phyloP scores from a whole-genome alignment of 768 basidiomycete species.

The Suillus alpinus region DNA sequence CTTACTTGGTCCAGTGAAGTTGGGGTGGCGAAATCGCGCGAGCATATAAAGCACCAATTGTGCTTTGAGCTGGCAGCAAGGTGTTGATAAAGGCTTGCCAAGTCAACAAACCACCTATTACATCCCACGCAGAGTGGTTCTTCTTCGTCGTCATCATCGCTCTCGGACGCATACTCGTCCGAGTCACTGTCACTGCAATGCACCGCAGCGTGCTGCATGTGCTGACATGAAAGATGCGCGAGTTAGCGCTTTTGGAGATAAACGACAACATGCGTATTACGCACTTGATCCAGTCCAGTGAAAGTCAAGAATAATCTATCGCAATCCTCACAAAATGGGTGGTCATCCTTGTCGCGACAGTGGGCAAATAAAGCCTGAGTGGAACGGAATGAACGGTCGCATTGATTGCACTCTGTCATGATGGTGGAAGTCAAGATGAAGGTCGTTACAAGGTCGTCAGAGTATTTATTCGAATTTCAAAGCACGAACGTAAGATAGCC shows the following conservation, averaged over 20 bases:
- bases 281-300: slow-evolving; percentile 13
- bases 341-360: slow-evolving; percentile 16
- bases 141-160: slow-evolving; percentile 9
- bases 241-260: neutral
- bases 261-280: neutral
- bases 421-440: neutral
- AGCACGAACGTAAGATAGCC: neutral
- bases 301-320: slow-evolving; percentile 16
- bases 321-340: slow-evolving; percentile 19
- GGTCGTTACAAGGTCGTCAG: neutral
- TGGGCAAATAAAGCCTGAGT: slow-evolving; percentile 18
- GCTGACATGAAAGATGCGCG: neutral
- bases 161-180: slow-evolving; percentile 3
- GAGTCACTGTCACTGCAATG: neutral
- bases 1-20: slow-evolving; percentile 26
- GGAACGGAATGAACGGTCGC: neutral
- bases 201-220: neutral
- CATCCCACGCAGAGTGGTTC: slow-evolving; percentile 23
- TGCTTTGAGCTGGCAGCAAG: slow-evolving; percentile 20
- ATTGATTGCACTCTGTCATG: slow-evolving; percentile 2
- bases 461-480: neutral
- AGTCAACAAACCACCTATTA: slow-evolving; percentile 19
- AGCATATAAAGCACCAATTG: slow-evolving; percentile 36
- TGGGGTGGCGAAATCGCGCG: slow-evolving; percentile 24
- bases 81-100: slow-evolving; percentile 18